Conservation (phyloP, 176 grass and related monocot genomes). For the Dactylis glomerata region DNA sequence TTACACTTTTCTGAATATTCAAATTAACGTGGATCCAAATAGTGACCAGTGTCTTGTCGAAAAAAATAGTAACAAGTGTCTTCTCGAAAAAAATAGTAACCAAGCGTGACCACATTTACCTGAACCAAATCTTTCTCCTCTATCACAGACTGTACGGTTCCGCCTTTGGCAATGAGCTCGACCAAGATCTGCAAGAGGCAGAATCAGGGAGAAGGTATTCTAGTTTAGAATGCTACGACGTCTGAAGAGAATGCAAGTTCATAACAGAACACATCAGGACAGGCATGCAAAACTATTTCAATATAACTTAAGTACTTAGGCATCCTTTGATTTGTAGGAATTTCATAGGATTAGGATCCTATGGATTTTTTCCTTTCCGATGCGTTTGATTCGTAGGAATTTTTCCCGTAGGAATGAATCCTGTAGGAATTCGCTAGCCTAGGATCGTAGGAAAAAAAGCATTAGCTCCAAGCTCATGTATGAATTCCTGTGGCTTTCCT, state of each 20-base stretch:
- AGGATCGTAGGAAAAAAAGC: no score
- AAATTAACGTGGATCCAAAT: neutral
- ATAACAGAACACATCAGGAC: neutral
- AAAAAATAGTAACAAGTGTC: no score
- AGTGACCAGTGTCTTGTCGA: no score
- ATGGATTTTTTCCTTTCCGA: no score
- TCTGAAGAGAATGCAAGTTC: neutral
- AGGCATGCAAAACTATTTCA: neutral
- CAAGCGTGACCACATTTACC: slow-evolving; percentile 41
- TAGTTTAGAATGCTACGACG: neutral
- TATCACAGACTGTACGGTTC: slow-evolving; percentile 78
- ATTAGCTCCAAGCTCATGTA: no score
- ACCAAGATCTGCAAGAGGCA: slow-evolving; percentile 59
- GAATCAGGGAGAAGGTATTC: neutral
- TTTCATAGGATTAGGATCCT: no score
- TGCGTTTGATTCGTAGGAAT: no score
- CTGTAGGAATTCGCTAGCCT: no score
- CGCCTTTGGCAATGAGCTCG: slow-evolving; percentile 79
- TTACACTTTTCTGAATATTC: neutral
- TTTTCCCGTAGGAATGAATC: no score
- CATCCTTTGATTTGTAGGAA: no score
- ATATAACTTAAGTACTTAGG: neutral
- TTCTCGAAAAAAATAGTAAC: no score
- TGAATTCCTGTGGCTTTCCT: no score
- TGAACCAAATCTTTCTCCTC: slow-evolving; percentile 94